Percentiles rank a stretch among this genome's conserved stretches.
Conservation (phyloP, 2,329 filamentous ascomycete species). For the Ophiocordyceps camponoti-rufipedis region DNA sequence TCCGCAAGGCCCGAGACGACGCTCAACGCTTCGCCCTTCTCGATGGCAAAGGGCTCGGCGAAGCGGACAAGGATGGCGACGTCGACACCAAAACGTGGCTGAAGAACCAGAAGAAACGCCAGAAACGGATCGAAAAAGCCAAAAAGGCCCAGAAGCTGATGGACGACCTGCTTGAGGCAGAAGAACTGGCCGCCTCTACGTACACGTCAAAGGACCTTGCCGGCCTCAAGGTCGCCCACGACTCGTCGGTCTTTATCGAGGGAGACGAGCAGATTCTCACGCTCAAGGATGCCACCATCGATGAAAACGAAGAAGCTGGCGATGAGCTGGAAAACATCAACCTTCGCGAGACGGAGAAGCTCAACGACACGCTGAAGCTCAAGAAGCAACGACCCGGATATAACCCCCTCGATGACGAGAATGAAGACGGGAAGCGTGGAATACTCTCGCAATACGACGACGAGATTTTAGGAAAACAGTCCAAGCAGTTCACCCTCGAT, state of each 20-base stretch:
- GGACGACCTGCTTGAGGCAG: conserved; percentile 61
- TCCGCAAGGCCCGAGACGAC: conserved; percentile 74
- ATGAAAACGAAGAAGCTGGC: conserved; percentile 67
- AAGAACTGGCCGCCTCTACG: conserved; percentile 42
- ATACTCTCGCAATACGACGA: conserved; percentile 90
- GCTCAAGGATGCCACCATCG: conserved; percentile 80
- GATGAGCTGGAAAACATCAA: conserved; percentile 75
- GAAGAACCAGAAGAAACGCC: conserved; percentile 75
- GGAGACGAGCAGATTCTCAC: conserved; percentile 79
- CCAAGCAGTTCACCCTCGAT: conserved; percentile 75
- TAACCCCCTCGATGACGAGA: conserved; percentile 59
- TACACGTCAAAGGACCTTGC: conserved; percentile 78
- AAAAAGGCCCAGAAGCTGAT: conserved; percentile 53
- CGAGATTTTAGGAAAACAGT: conserved; percentile 79
- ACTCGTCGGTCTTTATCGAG: conserved; percentile 63
- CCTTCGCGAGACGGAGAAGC: conserved; percentile 51
- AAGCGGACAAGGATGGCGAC: conserved; percentile 45
- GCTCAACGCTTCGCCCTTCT: conserved; percentile 60
- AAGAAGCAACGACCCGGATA: conserved; percentile 87
- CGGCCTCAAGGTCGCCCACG: conserved; percentile 83
- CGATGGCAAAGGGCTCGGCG: conserved; percentile 70
- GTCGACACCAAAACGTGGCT: conserved; percentile 77
- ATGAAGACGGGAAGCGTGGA: conserved; percentile 35
- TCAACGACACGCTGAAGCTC: conserved; percentile 58
- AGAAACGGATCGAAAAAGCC: conserved; percentile 74